Percentiles rank a stretch among this genome's conserved stretches.
Conservation (phyloP, 2,329 filamentous ascomycete genomes). For the Penicillium nordicum region DNA sequence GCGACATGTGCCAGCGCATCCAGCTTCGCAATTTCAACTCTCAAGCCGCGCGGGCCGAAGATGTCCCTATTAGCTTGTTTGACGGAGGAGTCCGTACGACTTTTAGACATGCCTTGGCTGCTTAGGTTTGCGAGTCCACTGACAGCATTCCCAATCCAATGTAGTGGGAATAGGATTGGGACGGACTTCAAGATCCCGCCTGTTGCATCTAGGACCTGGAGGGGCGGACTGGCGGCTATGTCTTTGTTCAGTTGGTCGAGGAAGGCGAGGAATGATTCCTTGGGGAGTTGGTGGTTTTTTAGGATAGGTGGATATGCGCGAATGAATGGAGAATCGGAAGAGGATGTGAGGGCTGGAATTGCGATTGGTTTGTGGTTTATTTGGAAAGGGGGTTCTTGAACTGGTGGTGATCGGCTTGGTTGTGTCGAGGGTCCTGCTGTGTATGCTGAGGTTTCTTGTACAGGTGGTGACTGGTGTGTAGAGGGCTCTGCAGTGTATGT, state of each 20-base stretch:
- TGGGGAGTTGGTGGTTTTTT: conserved; percentile 9
- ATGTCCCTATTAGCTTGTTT: conserved; percentile 26
- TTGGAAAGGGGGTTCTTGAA: not conserved
- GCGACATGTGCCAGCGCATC: conserved; percentile 27
- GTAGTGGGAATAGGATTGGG: conserved; percentile 23
- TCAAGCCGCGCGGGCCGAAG: conserved; percentile 24
- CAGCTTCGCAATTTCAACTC: conserved; percentile 26
- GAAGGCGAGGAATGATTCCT: conserved; percentile 22
- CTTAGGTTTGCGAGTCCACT: conserved; percentile 24
- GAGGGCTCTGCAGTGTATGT: not conserved
- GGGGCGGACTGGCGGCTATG: conserved; percentile 24
- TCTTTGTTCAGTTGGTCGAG: conserved; percentile 28
- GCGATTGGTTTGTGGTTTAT: conserved; percentile 10
- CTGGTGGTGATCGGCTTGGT: not conserved
- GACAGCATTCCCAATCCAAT: conserved; percentile 24
- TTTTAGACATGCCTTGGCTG: conserved; percentile 22
- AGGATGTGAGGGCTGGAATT: conserved; percentile 14
- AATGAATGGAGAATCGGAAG: conserved; percentile 15
- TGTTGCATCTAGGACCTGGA: conserved; percentile 27
- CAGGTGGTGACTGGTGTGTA: not conserved
- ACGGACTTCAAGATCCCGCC: conserved; percentile 25
- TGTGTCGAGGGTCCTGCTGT: not conserved
- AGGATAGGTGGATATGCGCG: conserved; percentile 18
- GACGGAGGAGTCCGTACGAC: conserved; percentile 22
- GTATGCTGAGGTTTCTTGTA: not conserved